phyloP scores from a whole-genome alignment of 805 yeast genomes.

The Myxozyma vanderwaltii region DNA sequence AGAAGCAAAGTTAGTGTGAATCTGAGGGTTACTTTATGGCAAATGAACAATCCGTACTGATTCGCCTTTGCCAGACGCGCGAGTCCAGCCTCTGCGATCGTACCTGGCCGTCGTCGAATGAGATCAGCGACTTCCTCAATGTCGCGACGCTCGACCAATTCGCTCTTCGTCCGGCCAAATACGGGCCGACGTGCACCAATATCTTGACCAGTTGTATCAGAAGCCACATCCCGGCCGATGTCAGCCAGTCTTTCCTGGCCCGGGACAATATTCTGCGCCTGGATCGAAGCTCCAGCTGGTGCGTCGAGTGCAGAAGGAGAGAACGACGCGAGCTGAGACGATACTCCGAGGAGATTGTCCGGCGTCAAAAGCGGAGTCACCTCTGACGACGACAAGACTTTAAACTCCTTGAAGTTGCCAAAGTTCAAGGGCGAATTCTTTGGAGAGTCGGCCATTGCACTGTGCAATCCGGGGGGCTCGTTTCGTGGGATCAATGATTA shows the following conservation, averaged over 20 bases:
- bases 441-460: constrained; percentile 6
- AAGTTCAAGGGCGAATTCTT: constrained; percentile 22
- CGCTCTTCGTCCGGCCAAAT: constrained; percentile 21
- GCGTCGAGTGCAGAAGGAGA: constrained; percentile 14
- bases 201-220: neutral
- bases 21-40: too few species aligned
- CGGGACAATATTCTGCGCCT: neutral
- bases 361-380: constrained; percentile 22
- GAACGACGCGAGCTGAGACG: constrained; percentile 22
- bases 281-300: neutral
- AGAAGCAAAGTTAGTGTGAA: constrained; percentile 30
- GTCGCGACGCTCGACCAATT: constrained; percentile 6
- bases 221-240: neutral
- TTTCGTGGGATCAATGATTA: neutral
- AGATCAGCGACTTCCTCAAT: constrained; percentile 33
- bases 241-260: neutral
- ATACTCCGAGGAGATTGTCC: constrained; percentile 14
- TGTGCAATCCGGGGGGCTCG: neutral
- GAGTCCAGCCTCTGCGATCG: constrained; percentile 43
- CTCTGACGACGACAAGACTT: constrained; percentile 22
- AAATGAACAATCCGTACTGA: constrained; percentile 28
- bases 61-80: constrained; percentile 40
- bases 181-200: constrained; percentile 2
- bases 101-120: constrained; percentile 42
- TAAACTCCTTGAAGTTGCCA: constrained; percentile 14